Evolutionary conservation across 139 green algal genomes (phyloP).

Genomic region (Tetraselmis striata): DNA sequence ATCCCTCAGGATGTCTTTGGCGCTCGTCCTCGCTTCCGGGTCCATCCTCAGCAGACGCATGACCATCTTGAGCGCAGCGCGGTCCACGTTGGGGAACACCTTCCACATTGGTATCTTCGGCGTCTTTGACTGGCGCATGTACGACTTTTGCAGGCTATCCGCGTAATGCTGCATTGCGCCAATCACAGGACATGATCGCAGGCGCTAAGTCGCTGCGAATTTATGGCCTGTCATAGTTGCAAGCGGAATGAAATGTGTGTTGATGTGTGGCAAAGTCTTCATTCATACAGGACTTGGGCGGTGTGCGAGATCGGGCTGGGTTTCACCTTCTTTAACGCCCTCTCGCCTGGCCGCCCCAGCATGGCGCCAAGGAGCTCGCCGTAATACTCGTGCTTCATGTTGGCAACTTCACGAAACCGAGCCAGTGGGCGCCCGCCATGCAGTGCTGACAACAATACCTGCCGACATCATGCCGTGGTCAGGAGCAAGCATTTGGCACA

Average conservation of each 20-base stretch:
- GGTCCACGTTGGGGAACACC: background rate
- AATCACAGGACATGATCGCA: too few species aligned
- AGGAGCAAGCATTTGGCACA: too few species aligned
- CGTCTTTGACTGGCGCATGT: background rate
- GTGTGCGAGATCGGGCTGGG: too few species aligned
- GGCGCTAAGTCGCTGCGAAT: too few species aligned
- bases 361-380: background rate
- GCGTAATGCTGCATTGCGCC: background rate
- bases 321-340: background rate
- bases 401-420: background rate
- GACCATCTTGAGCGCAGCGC: background rate
- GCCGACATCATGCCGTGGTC: too few species aligned
- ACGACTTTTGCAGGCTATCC: background rate
- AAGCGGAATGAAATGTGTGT: too few species aligned
- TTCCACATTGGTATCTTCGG: background rate
- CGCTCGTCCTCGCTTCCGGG: background rate
- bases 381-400: background rate
- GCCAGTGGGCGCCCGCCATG: background rate
- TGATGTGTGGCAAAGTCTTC: too few species aligned
- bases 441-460: too few species aligned
- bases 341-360: background rate
- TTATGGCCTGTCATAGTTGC: too few species aligned
- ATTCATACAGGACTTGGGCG: too few species aligned
- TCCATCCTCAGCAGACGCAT: background rate
- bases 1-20: background rate